Base-by-base conservation (phyloP, 169 alveolate species). In the Cystoisospora suis region DNA sequence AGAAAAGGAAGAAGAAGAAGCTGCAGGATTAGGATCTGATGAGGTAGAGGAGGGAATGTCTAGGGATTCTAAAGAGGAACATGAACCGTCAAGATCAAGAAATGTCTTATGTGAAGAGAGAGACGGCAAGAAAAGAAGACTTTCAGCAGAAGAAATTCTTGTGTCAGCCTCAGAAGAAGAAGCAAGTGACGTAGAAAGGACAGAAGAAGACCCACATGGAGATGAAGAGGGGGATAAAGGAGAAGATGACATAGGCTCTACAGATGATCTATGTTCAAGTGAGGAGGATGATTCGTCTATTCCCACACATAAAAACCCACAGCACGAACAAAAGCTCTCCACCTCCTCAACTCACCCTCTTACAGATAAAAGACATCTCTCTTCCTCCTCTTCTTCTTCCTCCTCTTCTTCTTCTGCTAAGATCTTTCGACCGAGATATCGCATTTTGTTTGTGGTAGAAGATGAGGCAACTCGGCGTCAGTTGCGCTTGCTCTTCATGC, bases 391-490 rank as follows among this genome's bases (percentile, higher is more conserved):
- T n/a, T 65, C 77, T 44, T 65, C 77, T 27, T 1, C 44, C 42
- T n/a, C 77, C 44, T 6, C 77, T n/a, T 65, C 77, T 2, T 12
- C 42, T 65, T 2, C 77, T 5, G 36, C 15, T n/a, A 1, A 36
- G 77, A 36, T 44, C 69, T 70, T 45, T 27, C 90, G 81, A 15
- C 90, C 90, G 29, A 38, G 49, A 17, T 85, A 85, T 34, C 91
- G 91, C 40, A 65, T 86, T 29, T 38, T 86, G n/a, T 34, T 86
- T 6, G 15, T 70, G 2, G 86, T 46, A 23, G 72, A 38, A 27
- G 91, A 86, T 20, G 81, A 49, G 15, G 59, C 59, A 23, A 86
- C 75, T 29, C 58, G 81, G n/a, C 36, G 91, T 34, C 81, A 49
- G 75, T 75, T 56, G 69, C 58, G 59, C 12, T 45, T 83, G 44